Evolutionary conservation across 179 eudicot species (phyloP), one percentile per base, ranked within the genome.

Genomic region (Corrigiola litoralis): DNA sequence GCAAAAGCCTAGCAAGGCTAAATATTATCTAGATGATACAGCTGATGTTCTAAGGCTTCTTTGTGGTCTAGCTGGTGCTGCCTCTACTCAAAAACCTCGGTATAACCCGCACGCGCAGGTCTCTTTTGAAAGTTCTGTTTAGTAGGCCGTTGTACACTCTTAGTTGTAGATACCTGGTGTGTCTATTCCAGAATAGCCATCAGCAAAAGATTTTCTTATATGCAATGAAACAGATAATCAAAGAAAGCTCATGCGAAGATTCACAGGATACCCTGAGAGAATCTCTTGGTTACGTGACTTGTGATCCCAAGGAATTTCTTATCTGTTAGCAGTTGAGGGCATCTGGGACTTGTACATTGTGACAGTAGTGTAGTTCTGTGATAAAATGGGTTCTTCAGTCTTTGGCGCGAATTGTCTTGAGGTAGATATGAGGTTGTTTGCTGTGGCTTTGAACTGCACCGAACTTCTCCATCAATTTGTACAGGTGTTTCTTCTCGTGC

Each of bases 1-100:
- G 47, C 83, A 79, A 63, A 90, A 90, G 81, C 95, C 97, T 28
- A 88, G 97, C 85, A 88, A 88, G 69, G 97, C 95, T 3, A 88
- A 77, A 38, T 90, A 90, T 70, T 90, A 82, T 68, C 87, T 90
- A 6, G 95, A 90, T 18, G 97, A 90, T 64, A 75, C 88, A 56
- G 37, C 75, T 45, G 95, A 86, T 36, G 95, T 90, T 25, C 55
- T 80, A 31, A 74, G 74, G 62, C 60, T 89, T 58, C 87, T 89
- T 27, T 53, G 71, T 13, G 87, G 95, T 38, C 85, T 90, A 36
- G 87, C 89, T 42, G 70, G 67, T 47, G 71, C 73, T 27, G 77
- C 89, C 55, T 84, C 90, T n/a, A 67, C 63, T 56, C 87, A 82
- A 54, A 87, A 85, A 67, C 86, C 97, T 27, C 59, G 81, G 24